Evolutionary conservation across 1,284 basidiomycete genomes (phyloP).

Genomic region (Leccinum subrobustum): DNA sequence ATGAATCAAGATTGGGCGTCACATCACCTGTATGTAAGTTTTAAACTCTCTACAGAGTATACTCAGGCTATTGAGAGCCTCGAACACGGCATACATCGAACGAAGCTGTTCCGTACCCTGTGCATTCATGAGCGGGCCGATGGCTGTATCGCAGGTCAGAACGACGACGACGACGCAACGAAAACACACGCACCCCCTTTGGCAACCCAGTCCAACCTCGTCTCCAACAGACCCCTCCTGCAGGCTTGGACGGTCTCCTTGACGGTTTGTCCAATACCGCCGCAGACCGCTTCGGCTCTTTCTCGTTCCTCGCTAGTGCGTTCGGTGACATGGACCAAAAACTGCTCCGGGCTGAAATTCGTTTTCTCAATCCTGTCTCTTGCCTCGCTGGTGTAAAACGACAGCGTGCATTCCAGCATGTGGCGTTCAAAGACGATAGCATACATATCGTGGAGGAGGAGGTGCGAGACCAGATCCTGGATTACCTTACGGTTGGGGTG

Average conservation of each 20-base stretch:
- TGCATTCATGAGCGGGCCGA: constrained; percentile 56
- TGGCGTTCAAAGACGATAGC: constrained; percentile 49
- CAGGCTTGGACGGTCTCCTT: constrained; percentile 46
- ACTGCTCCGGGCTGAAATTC: constrained; percentile 48
- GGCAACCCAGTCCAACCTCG: constrained; percentile 56
- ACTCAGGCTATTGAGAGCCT: constrained; percentile 55
- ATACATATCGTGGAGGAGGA: constrained; percentile 57
- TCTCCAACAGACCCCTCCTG: constrained; percentile 51
- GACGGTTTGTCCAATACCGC: constrained; percentile 43
- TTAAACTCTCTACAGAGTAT: constrained; percentile 66
- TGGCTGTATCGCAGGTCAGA: constrained; percentile 39
- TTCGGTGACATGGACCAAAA: constrained; percentile 49
- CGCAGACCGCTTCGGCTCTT: constrained; percentile 50
- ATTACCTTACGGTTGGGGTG: constrained; percentile 41
- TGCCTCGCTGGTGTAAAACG: constrained; percentile 57
- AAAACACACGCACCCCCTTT: constrained; percentile 44
- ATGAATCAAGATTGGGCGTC: neutral
- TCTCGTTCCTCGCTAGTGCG: constrained; percentile 56
- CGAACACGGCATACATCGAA: constrained; percentile 63
- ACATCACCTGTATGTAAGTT: constrained; percentile 50
- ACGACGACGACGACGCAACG: neutral
- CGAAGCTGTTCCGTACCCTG: constrained; percentile 50
- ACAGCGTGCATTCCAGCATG: constrained; percentile 47
- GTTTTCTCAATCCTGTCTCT: constrained; percentile 36
- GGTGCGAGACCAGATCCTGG: constrained; percentile 48